Evolutionary conservation across 2,329 filamentous ascomycete species (phyloP), one percentile per base, ranked within the genome.

Genomic region (Alternaria triticimaculans): DNA sequence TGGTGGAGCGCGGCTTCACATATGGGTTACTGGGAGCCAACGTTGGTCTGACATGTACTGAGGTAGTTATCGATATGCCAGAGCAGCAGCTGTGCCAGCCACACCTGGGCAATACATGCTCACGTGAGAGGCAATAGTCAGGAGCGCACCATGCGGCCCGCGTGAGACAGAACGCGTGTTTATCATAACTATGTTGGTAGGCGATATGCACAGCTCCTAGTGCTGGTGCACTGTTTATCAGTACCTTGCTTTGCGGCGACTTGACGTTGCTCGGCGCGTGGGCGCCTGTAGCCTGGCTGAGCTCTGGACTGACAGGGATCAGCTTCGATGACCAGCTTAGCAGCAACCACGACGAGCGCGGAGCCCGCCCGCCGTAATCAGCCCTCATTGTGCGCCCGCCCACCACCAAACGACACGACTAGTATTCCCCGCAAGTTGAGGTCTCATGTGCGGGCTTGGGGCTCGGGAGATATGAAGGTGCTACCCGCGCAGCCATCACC

Each of bases 391-490:
- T 41, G 51, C 44, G 41, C 57, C 63, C 45, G 30, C 57, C 49
- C 58, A 44, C 53, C 23, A 51, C 37, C 18, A 25, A 53, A 23
- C 20, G 49, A 53, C 28, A 20, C 28, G 28, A n/a, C 49, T 23
- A 15, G 33, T 7, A 21, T 18, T 18, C 44, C 25, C 14, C 11
- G 15, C 48, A 37, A 61, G n/a, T 28, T 12, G 28, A 26, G 33
- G 45, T 64, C 64, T 46, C 25, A 64, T 68, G 68, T 62, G 49
- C 48, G 54, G 53, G 55, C 50, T 28, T 21, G 55, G 30, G 18
- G 51, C 58, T 55, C 63, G 62, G 67, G 69, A 76, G 75, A 76
- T 65, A 77, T 77, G 74, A 75, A 57, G 71, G 65, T 67, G 62
- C 65, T 53, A 64, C 61, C 64, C 60, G 50, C 64, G 61, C 69